Evolutionary conservation across 2,329 filamentous ascomycete genomes (phyloP), one percentile per base, ranked within the genome.

Genomic region (Ophiognomonia clavigignenti-juglandacearum): DNA sequence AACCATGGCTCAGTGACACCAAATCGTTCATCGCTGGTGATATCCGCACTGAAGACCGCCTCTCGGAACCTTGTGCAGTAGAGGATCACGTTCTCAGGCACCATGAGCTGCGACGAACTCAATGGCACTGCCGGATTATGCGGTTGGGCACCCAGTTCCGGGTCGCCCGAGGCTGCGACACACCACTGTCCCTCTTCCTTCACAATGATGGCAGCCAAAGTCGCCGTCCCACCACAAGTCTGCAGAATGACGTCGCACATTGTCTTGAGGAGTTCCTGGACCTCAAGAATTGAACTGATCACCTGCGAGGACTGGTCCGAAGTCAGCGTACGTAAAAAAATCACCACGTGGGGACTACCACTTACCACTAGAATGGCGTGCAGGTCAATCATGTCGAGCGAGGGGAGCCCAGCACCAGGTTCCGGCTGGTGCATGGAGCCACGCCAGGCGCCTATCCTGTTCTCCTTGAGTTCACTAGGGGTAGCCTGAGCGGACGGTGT

Each of bases 171-270:
- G 4, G 86, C 85, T 18, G 85, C 85, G 23, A 91, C 80, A 54
- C 77, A 84, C 85, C 86, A 91, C 24, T 69, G 69, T 32, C 78
- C 78, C 38, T 82, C 78, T 47, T 87, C 85, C 56, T 87, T 82
- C 8, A 89, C 80, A 19, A 89, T 75, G 44, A 92, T 86, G 13
- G 85, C 86, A 16, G 85, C 86, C 6, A 85, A 71, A 2, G 84
- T 85, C 8, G 85, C 85, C 7, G 80, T 74, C 26, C 80, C 78
- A 32, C 85, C 86, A 43, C 85, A 89, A 0, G 85, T 88, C 55
- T 90, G 84, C 22, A 91, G 65, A 40, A 91, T 88, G 52, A 91
- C 87, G 52, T 88, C 82, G 56, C 85, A 88, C 81, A 92, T 88
- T 35, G 86, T 90, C 45, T 85, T 83, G 51, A 91, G 74, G 4